These are phyloP conservation scores for Harrya chromipes DNA, from an alignment of 768 basidiomycete species.

Conservation along the genomic window DNA sequence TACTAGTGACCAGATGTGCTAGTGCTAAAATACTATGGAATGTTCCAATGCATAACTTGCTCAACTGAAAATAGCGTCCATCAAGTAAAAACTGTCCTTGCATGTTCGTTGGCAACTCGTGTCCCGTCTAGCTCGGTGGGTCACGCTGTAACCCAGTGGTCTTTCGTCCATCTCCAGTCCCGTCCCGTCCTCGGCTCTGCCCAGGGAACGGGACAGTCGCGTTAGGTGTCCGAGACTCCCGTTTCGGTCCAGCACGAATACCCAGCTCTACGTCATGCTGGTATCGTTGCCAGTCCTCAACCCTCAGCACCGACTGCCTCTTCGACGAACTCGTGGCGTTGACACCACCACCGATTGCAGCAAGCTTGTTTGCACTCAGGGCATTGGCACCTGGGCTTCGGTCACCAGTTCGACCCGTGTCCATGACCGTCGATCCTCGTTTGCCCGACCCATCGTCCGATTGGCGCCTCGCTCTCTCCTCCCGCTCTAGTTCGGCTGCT, in stretches of 20 bases:
- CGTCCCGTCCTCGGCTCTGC: constrained; percentile 20
- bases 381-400: constrained; percentile 34
- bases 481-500: constrained; percentile 43
- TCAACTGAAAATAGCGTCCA: constrained; percentile 17
- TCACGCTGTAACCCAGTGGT: constrained; percentile 36
- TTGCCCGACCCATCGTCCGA: constrained; percentile 41
- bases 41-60: constrained; percentile 17
- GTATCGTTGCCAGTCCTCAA: constrained; percentile 81
- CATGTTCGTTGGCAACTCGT: constrained; percentile 9
- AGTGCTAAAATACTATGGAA: constrained; percentile 15
- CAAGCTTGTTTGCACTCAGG: constrained; percentile 62
- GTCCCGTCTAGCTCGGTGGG: constrained; percentile 35
- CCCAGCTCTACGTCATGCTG: constrained; percentile 49
- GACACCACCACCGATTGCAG: constrained; percentile 33
- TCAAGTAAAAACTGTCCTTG: constrained; percentile 16
- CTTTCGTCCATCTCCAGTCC: constrained; percentile 28
- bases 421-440: constrained; percentile 30
- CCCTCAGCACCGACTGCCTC: constrained; percentile 72
- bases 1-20: no score
- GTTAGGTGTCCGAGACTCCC: constrained; percentile 21
- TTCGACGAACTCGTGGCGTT: constrained; percentile 44
- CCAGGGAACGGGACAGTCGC: constrained; percentile 36
- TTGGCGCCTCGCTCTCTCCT: constrained; percentile 49
- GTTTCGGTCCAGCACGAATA: constrained; percentile 23
- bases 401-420: constrained; percentile 32